Evolutionary conservation across 176 grass and related monocot genomes (phyloP), one percentile per base, ranked within the genome.

Genomic region (Olyra latifolia): DNA sequence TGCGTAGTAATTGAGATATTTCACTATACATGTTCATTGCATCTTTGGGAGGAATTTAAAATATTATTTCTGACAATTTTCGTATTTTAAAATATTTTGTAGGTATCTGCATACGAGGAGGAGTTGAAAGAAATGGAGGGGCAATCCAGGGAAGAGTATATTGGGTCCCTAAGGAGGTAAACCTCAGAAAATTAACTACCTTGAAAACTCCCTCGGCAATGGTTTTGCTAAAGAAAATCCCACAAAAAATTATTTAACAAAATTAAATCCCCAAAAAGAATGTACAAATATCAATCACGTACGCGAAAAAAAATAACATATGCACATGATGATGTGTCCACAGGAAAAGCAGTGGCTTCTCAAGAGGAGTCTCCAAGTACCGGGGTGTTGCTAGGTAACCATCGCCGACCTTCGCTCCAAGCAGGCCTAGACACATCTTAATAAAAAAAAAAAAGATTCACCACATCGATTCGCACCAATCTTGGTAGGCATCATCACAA

Each of bases 331-430:
- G 60, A 71, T 81, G 53, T 71, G 61, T 85, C 78, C 43, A 79
- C 89, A 94, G 92, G 89, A 94, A 89, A 82, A 94, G 92, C 81
- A 91, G 92, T 46, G 92, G 92, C 0, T 94, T 94, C 77, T 94
- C 92, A 0, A 89, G 92, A 85, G 92, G 92, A 11, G 89, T 94
- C 49, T 94, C 92, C 0, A 94, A 94, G 59, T 94, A 94, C 74
- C 71, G 92, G 35, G 92, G 92, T 0, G 92, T 94, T 14, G 92
- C 92, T 6, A 94, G 92, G 92, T 94, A 81, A 69, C 20, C 0
- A 1, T 27, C 22, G 27, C 15, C 12, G 4, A 2, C 5, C n/a
- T 48, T 11, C 16, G 3, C n/a, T 50, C 22, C 3, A 42, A 28
- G 62, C 2, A 6, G 7, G 3, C 42, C 9, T 17, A 1, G 15